phyloP scores from a whole-genome alignment of 1,284 basidiomycete genomes.

The Fomitiporia mediterranea region DNA sequence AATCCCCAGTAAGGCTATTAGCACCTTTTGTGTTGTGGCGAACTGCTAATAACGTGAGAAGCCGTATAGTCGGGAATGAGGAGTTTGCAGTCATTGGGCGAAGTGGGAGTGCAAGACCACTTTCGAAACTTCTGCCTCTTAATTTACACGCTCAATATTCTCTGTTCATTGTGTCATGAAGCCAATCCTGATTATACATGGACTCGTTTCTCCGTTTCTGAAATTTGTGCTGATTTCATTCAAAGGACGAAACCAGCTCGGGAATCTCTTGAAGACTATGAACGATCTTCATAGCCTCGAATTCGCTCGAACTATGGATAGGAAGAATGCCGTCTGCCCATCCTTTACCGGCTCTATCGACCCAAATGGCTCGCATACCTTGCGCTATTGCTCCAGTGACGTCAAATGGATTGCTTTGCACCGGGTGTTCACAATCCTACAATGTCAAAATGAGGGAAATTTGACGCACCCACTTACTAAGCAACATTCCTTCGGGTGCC shows the following conservation, averaged over 20 bases:
- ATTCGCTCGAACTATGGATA: not conserved
- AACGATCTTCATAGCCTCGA: conserved; percentile 24
- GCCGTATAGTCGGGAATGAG: too few relatives aligned
- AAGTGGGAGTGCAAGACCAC: too few relatives aligned
- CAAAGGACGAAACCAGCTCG: not conserved
- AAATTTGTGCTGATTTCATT: too few relatives aligned
- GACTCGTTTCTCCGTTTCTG: too few relatives aligned
- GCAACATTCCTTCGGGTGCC: conserved; percentile 26
- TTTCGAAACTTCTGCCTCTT: too few relatives aligned
- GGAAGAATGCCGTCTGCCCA: conserved; percentile 28
- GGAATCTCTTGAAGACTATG: conserved; percentile 24
- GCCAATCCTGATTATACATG: not conserved
- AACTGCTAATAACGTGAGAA: too few relatives aligned
- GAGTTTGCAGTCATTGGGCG: too few relatives aligned
- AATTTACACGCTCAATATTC: not conserved
- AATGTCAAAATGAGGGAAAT: not conserved
- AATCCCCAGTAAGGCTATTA: too few relatives aligned
- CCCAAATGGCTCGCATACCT: conserved; percentile 31
- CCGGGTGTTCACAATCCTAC: not conserved
- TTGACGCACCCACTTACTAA: conserved; percentile 32
- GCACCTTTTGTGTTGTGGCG: too few relatives aligned
- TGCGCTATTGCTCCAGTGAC: conserved; percentile 30
- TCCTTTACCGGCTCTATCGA: conserved; percentile 28
- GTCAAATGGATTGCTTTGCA: conserved; percentile 33
- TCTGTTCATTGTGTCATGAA: not conserved